Conservation (phyloP, 2,329 filamentous ascomycete genomes). For the Exophiala mesophila region DNA sequence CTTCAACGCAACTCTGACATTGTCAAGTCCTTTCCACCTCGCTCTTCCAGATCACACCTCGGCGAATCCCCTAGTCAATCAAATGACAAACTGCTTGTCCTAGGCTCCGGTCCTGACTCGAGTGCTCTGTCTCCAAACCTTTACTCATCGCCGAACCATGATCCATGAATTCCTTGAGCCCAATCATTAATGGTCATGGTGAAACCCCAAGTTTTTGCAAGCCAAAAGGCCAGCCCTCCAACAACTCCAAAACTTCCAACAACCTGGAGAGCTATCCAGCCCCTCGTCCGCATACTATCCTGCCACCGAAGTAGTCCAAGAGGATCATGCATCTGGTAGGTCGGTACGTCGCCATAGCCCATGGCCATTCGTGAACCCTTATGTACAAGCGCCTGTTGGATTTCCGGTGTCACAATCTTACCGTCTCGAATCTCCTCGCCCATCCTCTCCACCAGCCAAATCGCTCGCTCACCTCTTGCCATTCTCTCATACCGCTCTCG, state of each 20-base stretch:
- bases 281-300: constrained; percentile 59
- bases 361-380: constrained; percentile 11
- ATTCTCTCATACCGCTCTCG: constrained; percentile 63
- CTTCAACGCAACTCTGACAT: too few species aligned
- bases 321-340: constrained; percentile 61
- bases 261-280: constrained; percentile 67
- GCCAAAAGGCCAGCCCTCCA: constrained; percentile 65
- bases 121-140: neutral
- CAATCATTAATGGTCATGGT: constrained; percentile 23
- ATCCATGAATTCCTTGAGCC: constrained; percentile 17
- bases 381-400: constrained; percentile 26
- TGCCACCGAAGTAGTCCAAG: constrained; percentile 69
- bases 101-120: too few species aligned
- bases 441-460: constrained; percentile 64
- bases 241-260: constrained; percentile 69
- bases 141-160: constrained; percentile 17
- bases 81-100: too few species aligned
- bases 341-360: constrained; percentile 24
- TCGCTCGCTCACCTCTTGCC: constrained; percentile 57
- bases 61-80: too few species aligned
- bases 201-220: constrained; percentile 43
- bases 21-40: too few species aligned
- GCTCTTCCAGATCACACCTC: too few species aligned
- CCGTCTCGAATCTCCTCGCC: constrained; percentile 65
- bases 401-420: constrained; percentile 51